A percentile compares a stretch with the other conserved stretches of the same genome.
phyloP scores from a whole-genome alignment of 257 asterid genomes.

The Ilex aquifolium region DNA sequence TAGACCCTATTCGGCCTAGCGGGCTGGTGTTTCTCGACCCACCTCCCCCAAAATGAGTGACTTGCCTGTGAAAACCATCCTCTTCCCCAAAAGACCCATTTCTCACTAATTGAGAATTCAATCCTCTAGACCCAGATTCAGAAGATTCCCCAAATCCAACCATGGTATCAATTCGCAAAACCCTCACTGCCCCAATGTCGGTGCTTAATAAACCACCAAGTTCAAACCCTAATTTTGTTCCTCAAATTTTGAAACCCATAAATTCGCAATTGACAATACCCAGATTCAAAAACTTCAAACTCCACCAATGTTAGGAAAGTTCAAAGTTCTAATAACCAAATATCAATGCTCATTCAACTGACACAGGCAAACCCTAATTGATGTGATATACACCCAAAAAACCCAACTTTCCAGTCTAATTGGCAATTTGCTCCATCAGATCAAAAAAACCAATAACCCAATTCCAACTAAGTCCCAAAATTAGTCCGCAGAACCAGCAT shows the following conservation, averaged over 20 bases:
- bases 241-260: neutral
- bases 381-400: conserved; percentile 1
- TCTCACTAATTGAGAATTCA: conserved; percentile 42
- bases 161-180: conserved; percentile 15
- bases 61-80: conserved; percentile 50
- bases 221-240: conserved; percentile 5
- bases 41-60: conserved; percentile 49
- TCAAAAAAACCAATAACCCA: conserved; percentile 1
- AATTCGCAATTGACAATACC: conserved; percentile 2
- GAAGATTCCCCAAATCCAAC: conserved; percentile 59
- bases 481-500: no score
- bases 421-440: conserved; percentile 11
- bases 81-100: conserved; percentile 52
- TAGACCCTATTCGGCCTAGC: conserved; percentile 1
- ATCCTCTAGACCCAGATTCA: conserved; percentile 39
- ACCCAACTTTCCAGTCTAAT: conserved; percentile 4
- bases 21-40: conserved; percentile 26
- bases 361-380: conserved; percentile 14
- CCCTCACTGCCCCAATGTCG: conserved; percentile 11
- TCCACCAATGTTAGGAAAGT: conserved; percentile 2
- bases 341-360: conserved; percentile 1
- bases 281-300: conserved; percentile 10
- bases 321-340: conserved; percentile 8
- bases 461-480: neutral
- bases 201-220: conserved; percentile 9